These are phyloP conservation scores for Ceratocystis destructans DNA, from an alignment of 2,329 filamentous ascomycete genomes.

Conservation along the genomic window DNA sequence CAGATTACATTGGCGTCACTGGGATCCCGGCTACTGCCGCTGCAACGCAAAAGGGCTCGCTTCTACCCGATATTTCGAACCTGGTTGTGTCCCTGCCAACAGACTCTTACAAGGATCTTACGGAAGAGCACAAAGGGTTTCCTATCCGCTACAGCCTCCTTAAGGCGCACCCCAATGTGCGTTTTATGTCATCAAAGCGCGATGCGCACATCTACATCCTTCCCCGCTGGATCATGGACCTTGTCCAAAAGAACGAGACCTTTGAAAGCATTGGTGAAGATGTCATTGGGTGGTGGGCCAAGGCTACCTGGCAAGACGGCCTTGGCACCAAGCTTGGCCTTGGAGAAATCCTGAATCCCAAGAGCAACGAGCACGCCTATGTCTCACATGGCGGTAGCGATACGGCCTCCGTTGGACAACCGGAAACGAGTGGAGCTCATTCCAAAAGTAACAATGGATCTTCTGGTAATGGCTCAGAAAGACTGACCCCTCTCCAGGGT, in stretches of 20 bases:
- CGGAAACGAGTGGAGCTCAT: not conserved
- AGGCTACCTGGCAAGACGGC: slow-evolving; percentile 78
- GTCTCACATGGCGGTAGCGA: slow-evolving; percentile 14
- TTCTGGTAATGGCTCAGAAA: slow-evolving; percentile 14
- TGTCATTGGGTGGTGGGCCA: slow-evolving; percentile 89
- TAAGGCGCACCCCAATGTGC: slow-evolving; percentile 57
- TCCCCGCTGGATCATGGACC: slow-evolving; percentile 78
- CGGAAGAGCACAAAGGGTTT: slow-evolving; percentile 58
- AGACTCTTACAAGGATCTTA: slow-evolving; percentile 73
- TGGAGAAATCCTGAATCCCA: slow-evolving; percentile 19
- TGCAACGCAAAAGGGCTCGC: slow-evolving; percentile 46
- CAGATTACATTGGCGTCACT: slow-evolving; percentile 75
- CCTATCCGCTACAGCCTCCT: slow-evolving; percentile 65
- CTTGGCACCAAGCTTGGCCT: slow-evolving; percentile 60
- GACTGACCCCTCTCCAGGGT: slow-evolving; percentile 22
- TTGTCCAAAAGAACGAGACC: slow-evolving; percentile 63
- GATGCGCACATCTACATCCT: slow-evolving; percentile 94
- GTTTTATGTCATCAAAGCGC: slow-evolving; percentile 69
- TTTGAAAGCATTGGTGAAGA: slow-evolving; percentile 86
- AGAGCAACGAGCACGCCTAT: slow-evolving; percentile 9
- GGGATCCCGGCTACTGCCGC: slow-evolving; percentile 45
- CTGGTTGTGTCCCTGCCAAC: slow-evolving; percentile 78
- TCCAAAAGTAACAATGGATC: not conserved
- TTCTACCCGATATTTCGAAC: slow-evolving; percentile 57
- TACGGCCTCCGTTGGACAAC: slow-evolving; percentile 11